phyloP scores from a whole-genome alignment of 2,329 filamentous ascomycete genomes.

The Fusarium foetens region DNA sequence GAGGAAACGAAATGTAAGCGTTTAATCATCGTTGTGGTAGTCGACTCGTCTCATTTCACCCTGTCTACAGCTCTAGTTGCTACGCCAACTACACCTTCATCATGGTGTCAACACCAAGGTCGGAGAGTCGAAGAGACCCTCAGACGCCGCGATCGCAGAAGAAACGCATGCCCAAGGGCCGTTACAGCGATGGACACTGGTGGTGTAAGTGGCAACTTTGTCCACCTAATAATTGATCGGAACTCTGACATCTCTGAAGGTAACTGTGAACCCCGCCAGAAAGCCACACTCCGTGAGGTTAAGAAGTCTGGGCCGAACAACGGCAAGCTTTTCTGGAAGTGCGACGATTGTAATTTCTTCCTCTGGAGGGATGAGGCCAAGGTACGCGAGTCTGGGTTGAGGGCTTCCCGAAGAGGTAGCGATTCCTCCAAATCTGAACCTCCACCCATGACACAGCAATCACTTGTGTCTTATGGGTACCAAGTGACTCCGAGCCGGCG shows the following conservation, averaged over 20 bases:
- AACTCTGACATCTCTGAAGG: constrained; percentile 43
- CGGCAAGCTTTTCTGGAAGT: constrained; percentile 57
- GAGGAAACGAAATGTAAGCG: neutral
- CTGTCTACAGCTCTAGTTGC: neutral
- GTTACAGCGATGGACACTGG: constrained; percentile 50
- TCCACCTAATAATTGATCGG: neutral
- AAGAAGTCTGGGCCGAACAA: constrained; percentile 53
- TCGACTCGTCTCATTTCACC: neutral
- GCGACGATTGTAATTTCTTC: constrained; percentile 57
- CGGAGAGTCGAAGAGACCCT: constrained; percentile 21
- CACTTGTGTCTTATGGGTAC: constrained; percentile 47
- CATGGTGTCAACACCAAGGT: constrained; percentile 33
- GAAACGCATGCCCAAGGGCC: constrained; percentile 48
- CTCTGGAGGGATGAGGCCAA: constrained; percentile 56
- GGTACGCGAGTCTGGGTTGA: constrained; percentile 43
- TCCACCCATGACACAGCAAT: constrained; percentile 45
- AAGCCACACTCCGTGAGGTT: constrained; percentile 50
- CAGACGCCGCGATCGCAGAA: constrained; percentile 43
- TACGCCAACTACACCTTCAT: neutral
- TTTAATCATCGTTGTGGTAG: neutral
- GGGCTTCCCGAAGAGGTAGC: constrained; percentile 2
- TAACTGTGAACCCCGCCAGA: constrained; percentile 55
- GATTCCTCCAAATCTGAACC: constrained; percentile 40
- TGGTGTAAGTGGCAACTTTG: constrained; percentile 47
- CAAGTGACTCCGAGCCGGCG: constrained; percentile 38